phyloP scores from a whole-genome alignment of 768 basidiomycete species.

The Suillus lakei region DNA sequence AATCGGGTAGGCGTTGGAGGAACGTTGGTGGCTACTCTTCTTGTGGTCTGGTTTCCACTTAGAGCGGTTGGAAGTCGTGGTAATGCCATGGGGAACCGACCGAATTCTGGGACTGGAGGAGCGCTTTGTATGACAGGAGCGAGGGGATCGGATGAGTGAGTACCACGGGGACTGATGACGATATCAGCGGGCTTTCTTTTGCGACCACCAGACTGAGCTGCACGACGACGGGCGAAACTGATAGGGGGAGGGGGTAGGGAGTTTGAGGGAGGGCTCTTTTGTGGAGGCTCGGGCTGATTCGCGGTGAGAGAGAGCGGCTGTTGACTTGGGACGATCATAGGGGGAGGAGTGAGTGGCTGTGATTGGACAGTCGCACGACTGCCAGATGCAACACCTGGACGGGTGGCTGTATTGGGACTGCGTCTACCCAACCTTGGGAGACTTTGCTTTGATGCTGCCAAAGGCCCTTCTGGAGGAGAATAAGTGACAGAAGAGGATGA shows the following conservation, averaged over 20 bases:
- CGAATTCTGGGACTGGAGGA: constrained; percentile 57
- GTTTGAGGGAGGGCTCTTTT: constrained; percentile 25
- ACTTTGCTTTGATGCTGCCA: constrained; percentile 31
- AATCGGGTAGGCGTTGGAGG: constrained; percentile 77
- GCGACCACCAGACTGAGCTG: constrained; percentile 60
- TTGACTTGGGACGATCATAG: constrained; percentile 31
- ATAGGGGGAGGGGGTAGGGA: constrained; percentile 73
- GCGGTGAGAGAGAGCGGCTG: constrained; percentile 21
- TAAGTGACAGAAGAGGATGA: constrained; percentile 29
- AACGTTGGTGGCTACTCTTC: constrained; percentile 61
- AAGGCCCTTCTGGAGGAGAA: constrained; percentile 29
- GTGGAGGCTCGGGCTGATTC: constrained; percentile 29
- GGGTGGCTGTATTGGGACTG: constrained; percentile 40
- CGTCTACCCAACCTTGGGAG: constrained; percentile 38
- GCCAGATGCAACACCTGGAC: constrained; percentile 29
- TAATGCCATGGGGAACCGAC: constrained; percentile 64
- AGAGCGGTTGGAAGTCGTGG: constrained; percentile 64
- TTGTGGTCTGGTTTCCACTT: constrained; percentile 48
- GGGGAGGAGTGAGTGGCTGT: constrained; percentile 27
- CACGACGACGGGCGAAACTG: constrained; percentile 77
- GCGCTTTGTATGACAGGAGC: constrained; percentile 79
- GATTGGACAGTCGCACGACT: constrained; percentile 29
- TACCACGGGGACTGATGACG: constrained; percentile 72
- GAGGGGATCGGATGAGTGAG: constrained; percentile 54
- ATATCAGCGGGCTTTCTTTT: constrained; percentile 82